These are phyloP conservation scores for Trypanosoma platydactyli DNA, from an alignment of 208 protist genomes.

Conservation along the genomic window DNA sequence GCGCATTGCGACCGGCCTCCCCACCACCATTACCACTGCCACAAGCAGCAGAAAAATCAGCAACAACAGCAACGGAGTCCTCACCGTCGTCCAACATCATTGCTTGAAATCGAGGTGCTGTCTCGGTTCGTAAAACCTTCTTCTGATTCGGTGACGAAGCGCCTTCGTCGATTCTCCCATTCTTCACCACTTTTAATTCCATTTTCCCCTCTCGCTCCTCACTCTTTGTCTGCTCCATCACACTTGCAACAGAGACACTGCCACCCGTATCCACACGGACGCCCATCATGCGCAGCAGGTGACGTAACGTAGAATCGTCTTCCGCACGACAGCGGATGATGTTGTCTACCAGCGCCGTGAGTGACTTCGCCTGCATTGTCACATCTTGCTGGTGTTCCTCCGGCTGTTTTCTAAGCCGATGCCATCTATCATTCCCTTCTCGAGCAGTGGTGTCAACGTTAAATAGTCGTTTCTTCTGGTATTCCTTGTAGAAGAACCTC, in stretches of 20 bases:
- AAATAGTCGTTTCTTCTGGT: slow-evolving; percentile 37
- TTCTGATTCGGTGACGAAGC: not conserved
- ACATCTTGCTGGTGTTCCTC: slow-evolving; percentile 35
- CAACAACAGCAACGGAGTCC: slow-evolving; percentile 16
- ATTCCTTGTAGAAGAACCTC: slow-evolving; percentile 56
- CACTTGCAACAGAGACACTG: not conserved
- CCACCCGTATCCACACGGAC: slow-evolving; percentile 36
- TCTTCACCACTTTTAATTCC: not conserved
- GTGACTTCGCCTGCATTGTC: slow-evolving; percentile 38
- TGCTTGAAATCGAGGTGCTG: not conserved
- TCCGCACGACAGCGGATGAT: slow-evolving; percentile 44
- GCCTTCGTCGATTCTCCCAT: not conserved
- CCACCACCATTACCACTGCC: not conserved
- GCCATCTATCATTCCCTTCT: not conserved
- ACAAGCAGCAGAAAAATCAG: not conserved
- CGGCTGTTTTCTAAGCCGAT: slow-evolving; percentile 20
- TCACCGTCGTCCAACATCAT: slow-evolving; percentile 11
- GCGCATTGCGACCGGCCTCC: not conserved
- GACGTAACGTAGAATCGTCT: slow-evolving; percentile 42
- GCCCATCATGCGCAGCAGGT: slow-evolving; percentile 64
- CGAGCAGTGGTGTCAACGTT: slow-evolving; percentile 5
- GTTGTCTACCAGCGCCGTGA: slow-evolving; percentile 58
- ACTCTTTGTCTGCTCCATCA: not conserved
- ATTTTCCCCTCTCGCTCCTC: not conserved
- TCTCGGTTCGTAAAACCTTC: slow-evolving; percentile 12